A percentile compares a stretch with the other conserved stretches of the same genome.
Evolutionary conservation across 2,329 filamentous ascomycete species (phyloP).

Genomic region (Beauveria brongniartii): DNA sequence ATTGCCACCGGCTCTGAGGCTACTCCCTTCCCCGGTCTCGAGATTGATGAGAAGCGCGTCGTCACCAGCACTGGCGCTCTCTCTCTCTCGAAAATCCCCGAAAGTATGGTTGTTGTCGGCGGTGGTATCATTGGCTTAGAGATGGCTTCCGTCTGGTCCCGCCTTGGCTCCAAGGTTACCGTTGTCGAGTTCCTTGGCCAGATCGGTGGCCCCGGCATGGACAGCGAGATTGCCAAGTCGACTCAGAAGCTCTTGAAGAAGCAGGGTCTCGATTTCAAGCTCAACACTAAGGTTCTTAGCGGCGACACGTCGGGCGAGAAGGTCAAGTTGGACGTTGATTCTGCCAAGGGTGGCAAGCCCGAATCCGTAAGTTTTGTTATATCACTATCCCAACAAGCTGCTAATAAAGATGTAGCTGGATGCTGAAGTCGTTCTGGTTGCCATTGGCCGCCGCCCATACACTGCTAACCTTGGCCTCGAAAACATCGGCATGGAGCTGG

Average conservation of each 20-base stretch:
- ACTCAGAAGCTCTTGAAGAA: conserved; percentile 89
- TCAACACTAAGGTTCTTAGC: conserved; percentile 86
- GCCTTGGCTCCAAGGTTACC: conserved; percentile 87
- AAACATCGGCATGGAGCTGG: conserved; percentile 84
- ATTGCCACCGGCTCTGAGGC: conserved; percentile 95
- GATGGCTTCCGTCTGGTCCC: conserved; percentile 97
- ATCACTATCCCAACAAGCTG: background rate
- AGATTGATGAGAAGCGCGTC: conserved; percentile 95
- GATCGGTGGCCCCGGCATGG: conserved; percentile 98
- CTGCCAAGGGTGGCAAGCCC: conserved; percentile 91
- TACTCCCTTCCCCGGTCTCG: conserved; percentile 91
- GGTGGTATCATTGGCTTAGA: conserved; percentile 98
- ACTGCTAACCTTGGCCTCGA: conserved; percentile 86
- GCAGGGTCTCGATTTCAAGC: conserved; percentile 98
- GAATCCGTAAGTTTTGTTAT: conserved; percentile 59
- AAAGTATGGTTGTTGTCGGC: conserved; percentile 95
- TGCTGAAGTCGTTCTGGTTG: conserved; percentile 90
- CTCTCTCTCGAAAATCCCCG: conserved; percentile 79
- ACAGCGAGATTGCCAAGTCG: conserved; percentile 82
- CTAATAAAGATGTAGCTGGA: conserved; percentile 55
- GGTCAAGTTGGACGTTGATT: conserved; percentile 77
- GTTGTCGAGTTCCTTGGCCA: conserved; percentile 94
- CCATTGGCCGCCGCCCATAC: conserved; percentile 93
- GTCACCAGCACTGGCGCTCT: conserved; percentile 95
- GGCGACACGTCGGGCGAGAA: conserved; percentile 73